A percentile compares a stretch with the other conserved stretches of the same genome.
These are phyloP conservation scores for Carex kokanica DNA, from an alignment of 176 grass and related monocot genomes.

Conservation along the genomic window DNA sequence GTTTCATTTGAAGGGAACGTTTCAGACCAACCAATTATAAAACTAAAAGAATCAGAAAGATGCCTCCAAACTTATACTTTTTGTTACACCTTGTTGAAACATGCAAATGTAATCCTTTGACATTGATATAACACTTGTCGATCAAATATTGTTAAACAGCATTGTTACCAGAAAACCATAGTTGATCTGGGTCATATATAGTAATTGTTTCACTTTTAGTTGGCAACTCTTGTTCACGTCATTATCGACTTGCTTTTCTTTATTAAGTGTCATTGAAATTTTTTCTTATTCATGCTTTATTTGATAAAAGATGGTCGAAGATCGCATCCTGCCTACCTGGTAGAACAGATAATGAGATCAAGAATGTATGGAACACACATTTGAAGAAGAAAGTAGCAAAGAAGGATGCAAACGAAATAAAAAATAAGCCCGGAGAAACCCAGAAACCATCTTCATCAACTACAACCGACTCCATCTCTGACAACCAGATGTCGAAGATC, in stretches of 20 bases:
- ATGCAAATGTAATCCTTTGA: not conserved
- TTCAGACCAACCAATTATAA: not conserved
- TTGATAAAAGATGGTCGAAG: constrained; percentile 65
- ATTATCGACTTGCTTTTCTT: not conserved
- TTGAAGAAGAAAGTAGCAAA: constrained; percentile 61
- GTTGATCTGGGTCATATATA: constrained; percentile 6
- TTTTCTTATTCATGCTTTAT: not conserved
- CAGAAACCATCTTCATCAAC: constrained; percentile 29
- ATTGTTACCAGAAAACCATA: not conserved
- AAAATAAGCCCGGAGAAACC: constrained; percentile 12
- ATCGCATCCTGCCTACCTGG: constrained; percentile 79
- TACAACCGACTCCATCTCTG: constrained; percentile 29
- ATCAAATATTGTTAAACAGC: not conserved
- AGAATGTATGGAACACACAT: constrained; percentile 98
- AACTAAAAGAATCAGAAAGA: not conserved
- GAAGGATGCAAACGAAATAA: not conserved
- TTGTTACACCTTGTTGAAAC: not conserved
- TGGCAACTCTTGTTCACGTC: not conserved
- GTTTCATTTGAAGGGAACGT: not conserved
- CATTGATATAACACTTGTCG: not conserved
- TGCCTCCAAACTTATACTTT: not conserved
- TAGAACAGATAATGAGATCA: constrained; percentile 99
- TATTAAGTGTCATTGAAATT: not conserved
- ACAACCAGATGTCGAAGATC: constrained; percentile 12
- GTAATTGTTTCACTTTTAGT: not conserved